A percentile compares a stretch with the other conserved stretches of the same genome.
Evolutionary conservation across 306 rosid species (phyloP).

Genomic region (Lotus japonicus): DNA sequence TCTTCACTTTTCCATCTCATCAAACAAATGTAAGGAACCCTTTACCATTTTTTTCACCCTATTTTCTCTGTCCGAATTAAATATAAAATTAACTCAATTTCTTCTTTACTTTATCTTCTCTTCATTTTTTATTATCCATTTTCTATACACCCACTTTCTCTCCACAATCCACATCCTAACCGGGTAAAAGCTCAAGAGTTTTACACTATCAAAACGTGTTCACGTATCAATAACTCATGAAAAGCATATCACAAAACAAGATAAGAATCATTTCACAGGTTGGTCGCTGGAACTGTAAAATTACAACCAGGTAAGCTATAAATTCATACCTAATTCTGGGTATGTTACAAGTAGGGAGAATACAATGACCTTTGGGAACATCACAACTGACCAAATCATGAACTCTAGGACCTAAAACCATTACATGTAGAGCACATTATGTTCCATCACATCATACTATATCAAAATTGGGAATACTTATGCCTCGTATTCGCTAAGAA

Average conservation of each 20-base stretch:
- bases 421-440: conserved; percentile 33
- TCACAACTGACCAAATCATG: conserved; percentile 24
- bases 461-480: conserved; percentile 55
- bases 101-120: no score
- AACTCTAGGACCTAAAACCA: conserved; percentile 29
- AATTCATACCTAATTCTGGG: conserved; percentile 31
- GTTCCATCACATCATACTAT: conserved; percentile 30
- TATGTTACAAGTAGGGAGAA: conserved; percentile 55
- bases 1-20: no score
- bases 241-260: background rate
- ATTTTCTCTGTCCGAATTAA: no score
- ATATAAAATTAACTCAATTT: no score
- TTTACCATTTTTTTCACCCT: no score
- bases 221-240: background rate
- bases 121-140: no score
- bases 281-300: background rate
- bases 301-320: conserved; percentile 27
- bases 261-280: conserved; percentile 13
- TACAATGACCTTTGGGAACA: conserved; percentile 14
- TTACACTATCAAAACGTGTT: no score
- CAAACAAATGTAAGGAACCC: no score
- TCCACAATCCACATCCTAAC: no score
- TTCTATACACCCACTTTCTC: no score
- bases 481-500: conserved; percentile 26
- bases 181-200: no score